Evolutionary conservation across 345 rosid genomes (phyloP), one percentile per base, ranked within the genome.

Genomic region (Litchi chinensis): DNA sequence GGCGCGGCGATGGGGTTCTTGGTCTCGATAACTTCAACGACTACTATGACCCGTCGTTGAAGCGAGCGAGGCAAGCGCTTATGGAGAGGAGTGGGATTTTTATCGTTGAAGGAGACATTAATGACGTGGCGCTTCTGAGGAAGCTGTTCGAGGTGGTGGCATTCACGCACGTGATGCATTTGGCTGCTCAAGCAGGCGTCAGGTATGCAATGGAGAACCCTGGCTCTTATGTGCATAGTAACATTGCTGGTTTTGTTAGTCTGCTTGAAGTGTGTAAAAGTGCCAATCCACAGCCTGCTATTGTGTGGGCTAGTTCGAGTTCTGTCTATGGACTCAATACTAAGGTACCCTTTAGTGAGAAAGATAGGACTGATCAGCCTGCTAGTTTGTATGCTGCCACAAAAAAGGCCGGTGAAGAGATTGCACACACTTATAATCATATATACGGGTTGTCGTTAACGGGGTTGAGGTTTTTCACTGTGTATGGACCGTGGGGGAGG

Each of bases 401-500:
- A 19, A 94, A 94, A 76, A 94, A 94, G 68, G 98, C 98, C 19
- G 98, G 98, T 10, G 98, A 94, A 81, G 98, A 89, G 80, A 94
- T 94, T 77, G 98, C 98, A 16, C 98, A 92, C 56, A 92, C 98
- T n/a, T 94, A 94, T 76, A 94, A 92, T 75, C 98, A 94, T 77
- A 94, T 94, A 66, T 90, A 94, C 70, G 98, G 98, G 0, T 85
- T 94, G 70, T 94, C 98, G 0, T 85, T 94, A 39, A 94, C 98
- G 3, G 98, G 97, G 32, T 79, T 94, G 75, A 83, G 98, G 64
- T 94, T 94, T 66, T 94, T 94, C 84, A 94, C 98, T 0, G 98
- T 94, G 37, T 94, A 94, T 67, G 98, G 98, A 1, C 98, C 97
- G 1, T 92, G 98, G 98, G 98, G 98, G 16, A 90, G 97, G 74